These are phyloP conservation scores for Abrus precatorius DNA, from an alignment of 306 rosid genomes.

Conservation along the genomic window DNA sequence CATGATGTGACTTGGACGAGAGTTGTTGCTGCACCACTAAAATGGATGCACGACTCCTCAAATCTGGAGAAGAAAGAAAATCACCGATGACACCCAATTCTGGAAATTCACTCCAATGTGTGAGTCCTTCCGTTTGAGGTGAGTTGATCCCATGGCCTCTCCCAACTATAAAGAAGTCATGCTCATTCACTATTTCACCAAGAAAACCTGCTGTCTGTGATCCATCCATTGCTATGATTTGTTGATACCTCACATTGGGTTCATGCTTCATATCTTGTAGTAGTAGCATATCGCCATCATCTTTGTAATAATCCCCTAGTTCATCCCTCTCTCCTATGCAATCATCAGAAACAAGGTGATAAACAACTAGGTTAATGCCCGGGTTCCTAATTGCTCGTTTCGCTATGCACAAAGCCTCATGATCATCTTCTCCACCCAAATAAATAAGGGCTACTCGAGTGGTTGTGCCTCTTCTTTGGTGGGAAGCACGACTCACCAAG, in stretches of 20 bases:
- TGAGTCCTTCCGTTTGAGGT: constrained; percentile 60
- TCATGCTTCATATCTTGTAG: constrained; percentile 41
- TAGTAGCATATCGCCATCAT: constrained; percentile 31
- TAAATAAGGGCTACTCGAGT: constrained; percentile 52
- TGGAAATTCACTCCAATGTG: constrained; percentile 71
- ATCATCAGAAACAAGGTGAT: constrained; percentile 44
- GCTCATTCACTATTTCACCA: constrained; percentile 45
- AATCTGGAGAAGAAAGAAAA: constrained; percentile 70
- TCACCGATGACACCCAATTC: constrained; percentile 76
- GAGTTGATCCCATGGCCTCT: constrained; percentile 48
- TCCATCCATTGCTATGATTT: constrained; percentile 41
- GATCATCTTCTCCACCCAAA: constrained; percentile 67
- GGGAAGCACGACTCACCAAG: constrained; percentile 42
- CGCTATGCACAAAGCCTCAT: constrained; percentile 63
- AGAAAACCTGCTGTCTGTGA: constrained; percentile 46
- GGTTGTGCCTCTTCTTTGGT: not conserved
- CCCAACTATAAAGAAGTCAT: constrained; percentile 70
- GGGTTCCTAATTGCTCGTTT: constrained; percentile 47
- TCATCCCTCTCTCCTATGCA: not conserved
- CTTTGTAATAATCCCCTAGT: not conserved
- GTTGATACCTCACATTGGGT: constrained; percentile 22
- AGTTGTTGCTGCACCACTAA: constrained; percentile 63
- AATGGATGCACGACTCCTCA: constrained; percentile 55
- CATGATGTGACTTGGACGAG: not conserved
- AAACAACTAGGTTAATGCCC: constrained; percentile 39